These are phyloP conservation scores for Cucurbita argyrosperma DNA, from an alignment of 306 rosid species.

Conservation along the genomic window DNA sequence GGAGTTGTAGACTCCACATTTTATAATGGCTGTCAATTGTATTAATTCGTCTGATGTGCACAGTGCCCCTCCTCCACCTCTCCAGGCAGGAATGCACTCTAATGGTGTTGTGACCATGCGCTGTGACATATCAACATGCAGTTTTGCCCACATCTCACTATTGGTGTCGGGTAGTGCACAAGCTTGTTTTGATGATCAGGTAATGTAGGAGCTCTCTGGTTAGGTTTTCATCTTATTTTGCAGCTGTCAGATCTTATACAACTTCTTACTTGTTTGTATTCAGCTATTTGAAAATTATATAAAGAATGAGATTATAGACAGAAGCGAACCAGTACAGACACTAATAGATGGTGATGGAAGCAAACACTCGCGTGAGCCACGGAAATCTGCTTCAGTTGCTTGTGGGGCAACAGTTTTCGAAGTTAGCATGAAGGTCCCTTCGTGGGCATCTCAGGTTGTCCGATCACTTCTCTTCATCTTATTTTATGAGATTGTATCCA, in stretches of 20 bases:
- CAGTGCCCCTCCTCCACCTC: constrained; percentile 99
- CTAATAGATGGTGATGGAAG: constrained; percentile 32
- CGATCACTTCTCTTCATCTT: background rate
- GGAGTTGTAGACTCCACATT: background rate
- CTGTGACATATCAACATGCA: constrained; percentile 83
- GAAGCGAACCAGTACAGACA: constrained; percentile 47
- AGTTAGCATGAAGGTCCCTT: constrained; percentile 83
- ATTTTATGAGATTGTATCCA: background rate
- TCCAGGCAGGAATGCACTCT: constrained; percentile 87
- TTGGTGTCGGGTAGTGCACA: constrained; percentile 89
- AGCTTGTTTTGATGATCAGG: constrained; percentile 93
- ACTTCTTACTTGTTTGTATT: background rate
- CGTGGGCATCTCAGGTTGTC: constrained; percentile 88
- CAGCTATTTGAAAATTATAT: constrained; percentile 90
- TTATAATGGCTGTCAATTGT: background rate
- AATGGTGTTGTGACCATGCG: constrained; percentile 99
- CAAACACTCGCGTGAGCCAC: constrained; percentile 62
- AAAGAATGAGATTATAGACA: constrained; percentile 83
- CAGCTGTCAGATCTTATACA: constrained; percentile 7
- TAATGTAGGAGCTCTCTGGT: constrained; percentile 5
- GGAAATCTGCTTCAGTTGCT: constrained; percentile 82
- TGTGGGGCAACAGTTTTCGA: constrained; percentile 85
- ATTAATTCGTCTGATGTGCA: constrained; percentile 14
- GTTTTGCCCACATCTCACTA: constrained; percentile 83
- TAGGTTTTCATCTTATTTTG: background rate